Conservation (phyloP, 805 yeast genomes). For the Wickerhamiella dianesei region DNA sequence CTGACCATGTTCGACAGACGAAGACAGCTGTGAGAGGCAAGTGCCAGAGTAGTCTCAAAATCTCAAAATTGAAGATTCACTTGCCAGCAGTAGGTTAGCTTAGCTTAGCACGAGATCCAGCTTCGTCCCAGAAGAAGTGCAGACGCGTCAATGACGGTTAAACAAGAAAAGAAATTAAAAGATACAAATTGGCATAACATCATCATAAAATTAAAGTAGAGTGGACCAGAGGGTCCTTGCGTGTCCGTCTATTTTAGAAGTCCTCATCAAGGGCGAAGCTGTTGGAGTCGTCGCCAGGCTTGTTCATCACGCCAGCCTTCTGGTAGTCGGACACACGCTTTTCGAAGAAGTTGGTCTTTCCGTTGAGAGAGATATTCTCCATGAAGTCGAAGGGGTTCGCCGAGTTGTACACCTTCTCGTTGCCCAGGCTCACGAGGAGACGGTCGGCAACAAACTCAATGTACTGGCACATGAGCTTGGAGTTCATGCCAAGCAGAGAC, state of each 20-base stretch:
- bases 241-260: conserved; percentile 37
- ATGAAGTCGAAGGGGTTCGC: conserved; percentile 94
- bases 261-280: conserved; percentile 81
- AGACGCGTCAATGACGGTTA: too few relatives aligned
- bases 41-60: too few relatives aligned
- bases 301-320: conserved; percentile 98
- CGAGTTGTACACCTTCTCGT: conserved; percentile 73
- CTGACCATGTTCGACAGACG: conserved; percentile 53
- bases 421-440: conserved; percentile 79
- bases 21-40: not conserved
- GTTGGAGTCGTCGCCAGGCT: conserved; percentile 39
- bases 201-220: not conserved
- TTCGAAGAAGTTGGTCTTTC: conserved; percentile 97
- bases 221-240: too few relatives aligned
- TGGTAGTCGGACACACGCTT: conserved; percentile 98
- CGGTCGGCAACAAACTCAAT: conserved; percentile 97
- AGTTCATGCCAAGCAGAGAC: conserved; percentile 88
- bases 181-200: not conserved
- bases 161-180: too few relatives aligned
- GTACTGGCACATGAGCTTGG: conserved; percentile 88
- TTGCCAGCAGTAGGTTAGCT: not conserved
- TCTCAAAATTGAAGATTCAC: too few relatives aligned
- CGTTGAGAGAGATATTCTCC: conserved; percentile 97
- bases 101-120: too few relatives aligned
- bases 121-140: too few relatives aligned